These are phyloP conservation scores for Isabelozyma gotoi DNA, from an alignment of 805 yeast genomes.

Conservation along the genomic window DNA sequence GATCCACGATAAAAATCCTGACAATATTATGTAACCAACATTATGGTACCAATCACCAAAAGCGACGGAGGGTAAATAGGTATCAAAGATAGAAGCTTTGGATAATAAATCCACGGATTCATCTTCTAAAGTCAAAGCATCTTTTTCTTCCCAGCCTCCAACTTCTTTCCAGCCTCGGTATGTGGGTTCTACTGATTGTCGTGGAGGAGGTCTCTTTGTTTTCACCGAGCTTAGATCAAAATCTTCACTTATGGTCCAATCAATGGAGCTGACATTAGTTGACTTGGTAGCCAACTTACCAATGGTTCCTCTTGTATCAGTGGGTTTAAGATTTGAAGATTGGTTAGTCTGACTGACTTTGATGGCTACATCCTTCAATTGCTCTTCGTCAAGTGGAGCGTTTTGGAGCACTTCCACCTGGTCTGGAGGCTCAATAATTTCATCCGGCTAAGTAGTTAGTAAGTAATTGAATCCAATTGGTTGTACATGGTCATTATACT, in stretches of 20 bases:
- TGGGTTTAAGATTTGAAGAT: constrained; percentile 1
- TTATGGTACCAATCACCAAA: constrained; percentile 98
- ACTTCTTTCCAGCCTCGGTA: constrained; percentile 94
- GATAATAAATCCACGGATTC: constrained; percentile 68
- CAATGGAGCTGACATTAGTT: constrained; percentile 7
- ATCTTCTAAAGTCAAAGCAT: constrained; percentile 64
- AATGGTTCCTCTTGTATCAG: neutral
- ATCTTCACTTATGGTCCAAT: constrained; percentile 37
- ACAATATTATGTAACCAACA: constrained; percentile 66
- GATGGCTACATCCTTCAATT: constrained; percentile 2
- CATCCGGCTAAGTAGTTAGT: constrained; percentile 30
- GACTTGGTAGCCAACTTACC: constrained; percentile 1
- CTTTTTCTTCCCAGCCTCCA: constrained; percentile 79
- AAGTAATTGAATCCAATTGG: neutral
- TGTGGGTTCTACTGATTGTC: constrained; percentile 61
- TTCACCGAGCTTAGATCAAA: constrained; percentile 30
- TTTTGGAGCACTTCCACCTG: constrained; percentile 20
- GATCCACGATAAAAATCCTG: constrained; percentile 72
- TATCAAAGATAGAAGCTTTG: constrained; percentile 72
- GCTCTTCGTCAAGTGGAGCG: constrained; percentile 8
- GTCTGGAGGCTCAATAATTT: constrained; percentile 33
- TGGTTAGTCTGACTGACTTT: constrained; percentile 1
- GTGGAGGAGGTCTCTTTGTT: constrained; percentile 35
- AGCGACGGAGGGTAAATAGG: constrained; percentile 66
- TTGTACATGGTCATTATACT: constrained; percentile 1